Evolutionary conservation across 129 eudicot species (phyloP).

Genomic region (Tagetes erecta): DNA sequence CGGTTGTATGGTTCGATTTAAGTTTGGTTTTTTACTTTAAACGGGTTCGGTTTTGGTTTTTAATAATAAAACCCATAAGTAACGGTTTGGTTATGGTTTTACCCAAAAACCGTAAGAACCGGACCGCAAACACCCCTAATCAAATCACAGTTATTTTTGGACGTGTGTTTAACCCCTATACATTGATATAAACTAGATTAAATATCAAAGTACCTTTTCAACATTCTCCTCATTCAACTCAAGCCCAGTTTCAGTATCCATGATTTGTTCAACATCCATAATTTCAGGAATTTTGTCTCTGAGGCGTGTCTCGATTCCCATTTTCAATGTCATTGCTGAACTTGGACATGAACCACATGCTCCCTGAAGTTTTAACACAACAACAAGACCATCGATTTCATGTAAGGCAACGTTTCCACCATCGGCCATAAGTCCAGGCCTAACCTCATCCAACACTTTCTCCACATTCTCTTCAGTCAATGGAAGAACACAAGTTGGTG

Average conservation of each 20-base stretch:
- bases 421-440: constrained; percentile 96
- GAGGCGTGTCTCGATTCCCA: constrained; percentile 86
- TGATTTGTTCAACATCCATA: constrained; percentile 70
- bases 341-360: constrained; percentile 98
- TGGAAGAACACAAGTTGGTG: constrained; percentile 69
- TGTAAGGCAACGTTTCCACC: constrained; percentile 95
- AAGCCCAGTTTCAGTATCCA: constrained; percentile 86
- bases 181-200: too few relatives aligned
- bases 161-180: neutral
- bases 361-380: constrained; percentile 82
- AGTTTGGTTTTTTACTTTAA: too few relatives aligned
- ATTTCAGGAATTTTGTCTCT: constrained; percentile 93
- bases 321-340: constrained; percentile 85
- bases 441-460: constrained; percentile 82
- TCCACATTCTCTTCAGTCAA: constrained; percentile 93
- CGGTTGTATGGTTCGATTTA: too few relatives aligned
- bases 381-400: constrained; percentile 92
- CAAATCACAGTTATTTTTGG: too few relatives aligned
- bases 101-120: too few relatives aligned
- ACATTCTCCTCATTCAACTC: constrained; percentile 85
- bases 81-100: too few relatives aligned
- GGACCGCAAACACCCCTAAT: too few relatives aligned
- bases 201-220: constrained; percentile 57
- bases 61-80: too few relatives aligned
- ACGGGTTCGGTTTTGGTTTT: too few relatives aligned